Conservation (phyloP, 2,329 filamentous ascomycete genomes). For the Curvularia lunata region DNA sequence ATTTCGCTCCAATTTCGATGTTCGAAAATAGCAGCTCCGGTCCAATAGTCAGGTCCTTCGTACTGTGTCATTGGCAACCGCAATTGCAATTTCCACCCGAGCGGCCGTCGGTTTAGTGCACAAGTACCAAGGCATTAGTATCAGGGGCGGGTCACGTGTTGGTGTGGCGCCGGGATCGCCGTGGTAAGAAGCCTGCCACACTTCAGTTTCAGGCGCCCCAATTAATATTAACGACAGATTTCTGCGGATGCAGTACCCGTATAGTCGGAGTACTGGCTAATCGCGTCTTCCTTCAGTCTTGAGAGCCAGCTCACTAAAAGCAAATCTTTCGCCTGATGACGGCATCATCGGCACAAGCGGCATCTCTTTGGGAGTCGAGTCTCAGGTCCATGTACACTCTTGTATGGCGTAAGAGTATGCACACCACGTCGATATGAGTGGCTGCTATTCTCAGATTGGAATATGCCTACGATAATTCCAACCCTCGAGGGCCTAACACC, state of each 20-base stretch:
- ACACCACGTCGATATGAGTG: neutral
- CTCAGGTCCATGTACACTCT: slow-evolving; percentile 5
- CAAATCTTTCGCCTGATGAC: slow-evolving; percentile 3
- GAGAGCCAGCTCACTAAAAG: slow-evolving; percentile 1
- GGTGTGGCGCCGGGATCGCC: slow-evolving; percentile 14
- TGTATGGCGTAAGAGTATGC: neutral
- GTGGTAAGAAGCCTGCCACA: neutral
- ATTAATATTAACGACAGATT: neutral
- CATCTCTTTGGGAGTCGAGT: slow-evolving; percentile 2
- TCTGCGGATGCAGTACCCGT: neutral
- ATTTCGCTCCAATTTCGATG: neutral
- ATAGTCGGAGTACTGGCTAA: neutral
- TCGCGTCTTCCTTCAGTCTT: neutral
- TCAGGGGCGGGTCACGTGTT: slow-evolving; percentile 6
- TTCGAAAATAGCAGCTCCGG: neutral
- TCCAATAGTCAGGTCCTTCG: neutral
- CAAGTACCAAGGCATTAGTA: neutral
- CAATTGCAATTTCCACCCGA: neutral
- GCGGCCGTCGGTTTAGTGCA: neutral
- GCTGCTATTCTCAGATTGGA: neutral
- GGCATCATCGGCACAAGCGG: slow-evolving; percentile 2
- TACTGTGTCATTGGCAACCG: neutral
- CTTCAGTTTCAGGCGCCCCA: neutral
- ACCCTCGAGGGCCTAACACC: neutral
- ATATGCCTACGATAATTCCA: neutral